Evolutionary conservation across 2,329 filamentous ascomycete genomes (phyloP), one percentile per base, ranked within the genome.

Genomic region (Cercospora sojina): DNA sequence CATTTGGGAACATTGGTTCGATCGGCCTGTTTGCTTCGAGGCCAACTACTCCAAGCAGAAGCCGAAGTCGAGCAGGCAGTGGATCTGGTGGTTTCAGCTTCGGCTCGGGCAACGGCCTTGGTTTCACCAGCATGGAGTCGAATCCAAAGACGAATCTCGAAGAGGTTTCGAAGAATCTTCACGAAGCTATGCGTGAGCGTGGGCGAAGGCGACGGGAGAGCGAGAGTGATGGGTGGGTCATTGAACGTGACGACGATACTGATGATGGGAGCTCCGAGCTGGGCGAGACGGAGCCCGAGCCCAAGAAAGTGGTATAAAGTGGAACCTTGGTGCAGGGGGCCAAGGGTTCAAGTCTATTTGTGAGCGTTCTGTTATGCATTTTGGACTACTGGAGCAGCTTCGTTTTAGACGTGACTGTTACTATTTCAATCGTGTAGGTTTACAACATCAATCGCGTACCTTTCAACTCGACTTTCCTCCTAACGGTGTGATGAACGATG

Each of bases 21-120:
- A 90, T 97, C 71, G 91, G 91, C 68, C 90, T 99, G 80, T 99
- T 98, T 81, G 92, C 93, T 2, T 95, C 92, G 16, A 86, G 91
- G 31, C 93, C 93, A 4, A 86, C 90, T n/a, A 96, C 91, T 60
- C 88, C 92, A n/a, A 89, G 86, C 60, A 86, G 88, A 64, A 89
- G 86, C 71, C 85, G 90, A 27, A 91, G 88, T 73, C 85, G 90
- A 59, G 91, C 88, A 68, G 51, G 51, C 2, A 86, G 76, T 55
- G 60, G 60, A 38, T 65, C 67, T n/a, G 72, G 66, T 5, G 67
- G 64, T 16, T 68, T 72, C 13, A 70, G 71, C 25, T 68, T 73
- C 43, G 63, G 63, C 13, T 35, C 38, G 20, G 56, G 63, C 43
- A 55, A 49, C 16, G 65, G 65, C 8, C 51, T 67, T n/a, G 67